Conservation (phyloP, 345 rosid species). For the Heritiera fomes region DNA sequence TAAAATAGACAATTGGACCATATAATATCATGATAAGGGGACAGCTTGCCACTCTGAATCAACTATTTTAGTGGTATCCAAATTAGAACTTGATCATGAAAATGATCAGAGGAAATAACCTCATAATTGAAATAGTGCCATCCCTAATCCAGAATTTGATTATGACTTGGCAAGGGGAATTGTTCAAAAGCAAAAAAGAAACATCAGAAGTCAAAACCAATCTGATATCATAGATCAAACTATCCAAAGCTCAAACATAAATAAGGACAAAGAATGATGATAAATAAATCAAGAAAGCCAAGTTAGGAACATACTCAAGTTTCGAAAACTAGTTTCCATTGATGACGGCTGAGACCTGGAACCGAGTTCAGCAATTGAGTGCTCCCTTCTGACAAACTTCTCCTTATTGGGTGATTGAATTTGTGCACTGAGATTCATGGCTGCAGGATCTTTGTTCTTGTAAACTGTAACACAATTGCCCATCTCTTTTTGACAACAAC, state of each 20-base stretch:
- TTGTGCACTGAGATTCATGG: constrained; percentile 30
- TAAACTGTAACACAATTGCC: constrained; percentile 46
- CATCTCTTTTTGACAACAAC: constrained; percentile 32
- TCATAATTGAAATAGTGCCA: neutral
- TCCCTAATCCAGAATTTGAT: neutral
- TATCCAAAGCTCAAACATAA: neutral
- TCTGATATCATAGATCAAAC: constrained; percentile 2
- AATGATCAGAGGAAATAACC: neutral
- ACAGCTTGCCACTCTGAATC: neutral
- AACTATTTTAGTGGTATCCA: neutral
- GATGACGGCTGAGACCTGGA: constrained; percentile 23
- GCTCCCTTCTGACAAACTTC: constrained; percentile 20
- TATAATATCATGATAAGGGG: neutral
- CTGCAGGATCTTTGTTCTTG: constrained; percentile 27
- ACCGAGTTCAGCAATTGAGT: constrained; percentile 19
- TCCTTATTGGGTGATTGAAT: constrained; percentile 37
- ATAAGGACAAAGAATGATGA: neutral
- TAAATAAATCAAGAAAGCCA: neutral
- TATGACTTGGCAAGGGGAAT: neutral
- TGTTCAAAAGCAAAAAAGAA: neutral
- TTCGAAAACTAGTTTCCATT: constrained; percentile 24
- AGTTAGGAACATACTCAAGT: constrained; percentile 35
- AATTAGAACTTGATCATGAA: neutral
- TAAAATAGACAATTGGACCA: neutral
- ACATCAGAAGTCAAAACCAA: neutral